Conservation (phyloP, 2,329 filamentous ascomycete species). For the Paraphaeosphaeria minitans region DNA sequence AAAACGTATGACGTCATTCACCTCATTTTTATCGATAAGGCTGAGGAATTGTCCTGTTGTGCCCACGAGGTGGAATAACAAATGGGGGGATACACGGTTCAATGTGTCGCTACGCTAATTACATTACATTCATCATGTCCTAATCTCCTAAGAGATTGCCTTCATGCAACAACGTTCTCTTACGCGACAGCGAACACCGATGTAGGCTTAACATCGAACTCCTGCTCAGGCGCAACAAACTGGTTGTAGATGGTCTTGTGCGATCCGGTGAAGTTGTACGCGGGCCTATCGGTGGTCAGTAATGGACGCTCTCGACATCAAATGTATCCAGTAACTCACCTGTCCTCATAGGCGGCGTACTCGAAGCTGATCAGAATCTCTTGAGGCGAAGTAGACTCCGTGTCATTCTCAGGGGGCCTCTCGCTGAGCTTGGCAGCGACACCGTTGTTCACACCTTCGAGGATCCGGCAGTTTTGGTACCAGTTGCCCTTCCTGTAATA, state of each 20-base stretch:
- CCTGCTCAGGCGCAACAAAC: conserved; percentile 18
- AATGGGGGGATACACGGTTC: background rate
- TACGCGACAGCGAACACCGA: conserved; percentile 17
- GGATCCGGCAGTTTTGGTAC: conserved; percentile 20
- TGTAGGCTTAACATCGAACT: conserved; percentile 23
- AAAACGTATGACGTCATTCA: background rate
- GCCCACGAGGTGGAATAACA: background rate
- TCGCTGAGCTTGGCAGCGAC: conserved; percentile 19
- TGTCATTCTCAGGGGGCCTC: conserved; percentile 10
- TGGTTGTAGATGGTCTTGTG: conserved; percentile 23
- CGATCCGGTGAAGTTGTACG: conserved; percentile 26
- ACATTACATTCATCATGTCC: background rate
- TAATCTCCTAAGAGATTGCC: background rate
- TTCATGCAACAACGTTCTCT: background rate
- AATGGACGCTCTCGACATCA: background rate
- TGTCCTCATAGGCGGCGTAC: conserved; percentile 14
- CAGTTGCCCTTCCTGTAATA: conserved; percentile 9
- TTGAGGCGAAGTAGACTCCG: conserved; percentile 2
- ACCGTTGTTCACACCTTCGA: conserved; percentile 25
- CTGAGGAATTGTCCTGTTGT: background rate
- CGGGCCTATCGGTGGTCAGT: conserved; percentile 11
- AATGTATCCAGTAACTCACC: conserved; percentile 7
- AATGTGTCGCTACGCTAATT: background rate
- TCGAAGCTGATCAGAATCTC: conserved; percentile 21
- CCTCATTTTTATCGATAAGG: background rate